Percentiles rank a stretch among this genome's conserved stretches.
These are phyloP conservation scores for Coffea canephora DNA, from an alignment of 257 asterid species.

Conservation along the genomic window DNA sequence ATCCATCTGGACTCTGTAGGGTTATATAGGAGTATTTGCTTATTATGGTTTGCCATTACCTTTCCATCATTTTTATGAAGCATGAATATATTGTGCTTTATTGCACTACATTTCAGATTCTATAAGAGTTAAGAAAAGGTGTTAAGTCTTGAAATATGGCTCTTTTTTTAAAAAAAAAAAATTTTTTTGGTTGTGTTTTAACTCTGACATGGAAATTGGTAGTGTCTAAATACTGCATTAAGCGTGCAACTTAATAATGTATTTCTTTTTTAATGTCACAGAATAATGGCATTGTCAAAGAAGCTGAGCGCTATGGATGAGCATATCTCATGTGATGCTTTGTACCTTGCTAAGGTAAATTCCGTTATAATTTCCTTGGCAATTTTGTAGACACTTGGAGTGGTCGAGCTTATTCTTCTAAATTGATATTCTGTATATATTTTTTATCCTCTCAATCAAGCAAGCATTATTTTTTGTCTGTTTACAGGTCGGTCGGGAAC, in stretches of 20 bases:
- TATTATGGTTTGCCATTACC: background rate
- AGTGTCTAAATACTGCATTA: background rate
- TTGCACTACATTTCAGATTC: background rate
- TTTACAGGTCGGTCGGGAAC: constrained; percentile 80
- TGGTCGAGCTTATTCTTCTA: background rate
- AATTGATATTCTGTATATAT: background rate
- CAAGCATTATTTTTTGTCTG: background rate
- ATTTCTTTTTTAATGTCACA: constrained; percentile 26
- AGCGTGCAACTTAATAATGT: background rate
- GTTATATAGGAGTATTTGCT: background rate
- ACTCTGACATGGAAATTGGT: background rate
- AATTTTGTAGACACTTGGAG: background rate
- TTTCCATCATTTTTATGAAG: background rate
- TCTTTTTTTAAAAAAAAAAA: background rate
- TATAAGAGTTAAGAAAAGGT: background rate
- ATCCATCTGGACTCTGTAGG: background rate
- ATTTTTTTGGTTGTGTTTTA: background rate
- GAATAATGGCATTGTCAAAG: constrained; percentile 80
- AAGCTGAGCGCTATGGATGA: constrained; percentile 82
- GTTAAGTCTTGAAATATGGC: background rate
- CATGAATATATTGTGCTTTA: background rate
- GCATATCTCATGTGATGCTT: constrained; percentile 65
- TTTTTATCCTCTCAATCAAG: background rate
- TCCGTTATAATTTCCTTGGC: background rate
- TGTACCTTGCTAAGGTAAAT: constrained; percentile 75